A percentile compares a stretch with the other conserved stretches of the same genome.
These are phyloP conservation scores for Phyllosticta capitalensis DNA, from an alignment of 2,329 filamentous ascomycete genomes.

Conservation along the genomic window DNA sequence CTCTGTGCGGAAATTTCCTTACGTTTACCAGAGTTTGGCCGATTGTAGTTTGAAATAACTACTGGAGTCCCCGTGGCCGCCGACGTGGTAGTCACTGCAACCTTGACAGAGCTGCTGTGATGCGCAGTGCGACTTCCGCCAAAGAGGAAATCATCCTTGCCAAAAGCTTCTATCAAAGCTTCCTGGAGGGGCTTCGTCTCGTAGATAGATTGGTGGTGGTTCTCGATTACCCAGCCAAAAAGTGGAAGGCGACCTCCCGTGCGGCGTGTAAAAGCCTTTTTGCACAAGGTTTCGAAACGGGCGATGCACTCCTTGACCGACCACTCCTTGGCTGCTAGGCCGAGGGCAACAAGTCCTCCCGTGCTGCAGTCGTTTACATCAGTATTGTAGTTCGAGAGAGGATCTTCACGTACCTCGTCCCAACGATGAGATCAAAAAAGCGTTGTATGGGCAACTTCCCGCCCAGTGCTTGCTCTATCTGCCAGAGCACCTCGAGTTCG, in stretches of 20 bases:
- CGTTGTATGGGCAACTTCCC: conserved; percentile 31
- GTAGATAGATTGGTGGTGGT: conserved; percentile 24
- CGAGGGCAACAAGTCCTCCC: conserved; percentile 37
- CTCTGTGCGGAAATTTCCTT: no score
- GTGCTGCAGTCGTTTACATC: conserved; percentile 20
- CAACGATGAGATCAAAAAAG: conserved; percentile 41
- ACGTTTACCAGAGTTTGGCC: conserved; percentile 24
- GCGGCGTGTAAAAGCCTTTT: conserved; percentile 34
- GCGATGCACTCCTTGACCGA: conserved; percentile 30
- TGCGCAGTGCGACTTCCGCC: conserved; percentile 19
- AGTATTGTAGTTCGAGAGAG: conserved; percentile 2
- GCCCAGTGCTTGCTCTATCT: conserved; percentile 32
- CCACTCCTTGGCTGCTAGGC: conserved; percentile 30
- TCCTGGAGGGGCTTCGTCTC: conserved; percentile 29
- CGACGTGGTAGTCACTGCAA: conserved; percentile 36
- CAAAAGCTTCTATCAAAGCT: conserved; percentile 25
- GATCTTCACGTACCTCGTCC: conserved; percentile 14
- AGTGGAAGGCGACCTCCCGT: conserved; percentile 24
- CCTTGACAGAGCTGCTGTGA: conserved; percentile 19
- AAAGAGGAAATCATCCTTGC: conserved; percentile 27
- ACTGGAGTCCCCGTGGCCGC: conserved; percentile 31
- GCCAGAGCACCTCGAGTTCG: conserved; percentile 33
- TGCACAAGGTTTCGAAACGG: conserved; percentile 30
- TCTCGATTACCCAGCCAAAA: conserved; percentile 22
- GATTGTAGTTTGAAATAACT: conserved; percentile 39